Evolutionary conservation across 106 monocot species (phyloP), one percentile per base, ranked within the genome.

Genomic region (Triglochin maritima): DNA sequence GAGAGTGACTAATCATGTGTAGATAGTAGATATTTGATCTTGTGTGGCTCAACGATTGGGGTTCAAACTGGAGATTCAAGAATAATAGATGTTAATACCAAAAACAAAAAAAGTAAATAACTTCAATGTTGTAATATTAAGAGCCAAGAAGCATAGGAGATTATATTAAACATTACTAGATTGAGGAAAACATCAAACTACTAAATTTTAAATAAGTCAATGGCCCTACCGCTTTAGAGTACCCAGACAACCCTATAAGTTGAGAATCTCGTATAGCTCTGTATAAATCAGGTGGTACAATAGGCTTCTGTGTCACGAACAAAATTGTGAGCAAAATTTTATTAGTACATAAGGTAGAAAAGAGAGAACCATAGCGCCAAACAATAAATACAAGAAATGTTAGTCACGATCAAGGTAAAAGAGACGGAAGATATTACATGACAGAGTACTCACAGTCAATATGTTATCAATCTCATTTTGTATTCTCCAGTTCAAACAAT

Each of bases 401-500:
- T 16, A 41, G 44, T n/a, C 44, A 42, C 4, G 17, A 17, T 5
- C 5, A 59, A 2, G 16, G 6, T 11, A 42, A 12, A 46, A 12
- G 9, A 58, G 12, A 66, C 1, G 47, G 44, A 17, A 3, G 41
- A 66, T 62, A 12, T 4, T 50, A 54, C 6, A 60, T 1, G 43
- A 29, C 29, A 6, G 46, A 44, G 14, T 67, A 79, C 88, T 82
- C 70, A 93, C 92, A 8, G 79, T 46, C 50, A 93, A 62, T 68
- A 88, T 93, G 10, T 71, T 63, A 60, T 93, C 92, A 66, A 93
- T 88, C 11, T 78, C 76, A 73, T 88, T 88, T 64, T 88, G 69
- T 64, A 88, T 67, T 79, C 92, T 93, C 92, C 92, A 93, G 56
- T 85, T 85, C 57, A 93, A 79, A 59, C 83, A 93, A 79, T 88